Conservation (phyloP, 345 rosid species). For the Psidium friedrichsthalianum region DNA sequence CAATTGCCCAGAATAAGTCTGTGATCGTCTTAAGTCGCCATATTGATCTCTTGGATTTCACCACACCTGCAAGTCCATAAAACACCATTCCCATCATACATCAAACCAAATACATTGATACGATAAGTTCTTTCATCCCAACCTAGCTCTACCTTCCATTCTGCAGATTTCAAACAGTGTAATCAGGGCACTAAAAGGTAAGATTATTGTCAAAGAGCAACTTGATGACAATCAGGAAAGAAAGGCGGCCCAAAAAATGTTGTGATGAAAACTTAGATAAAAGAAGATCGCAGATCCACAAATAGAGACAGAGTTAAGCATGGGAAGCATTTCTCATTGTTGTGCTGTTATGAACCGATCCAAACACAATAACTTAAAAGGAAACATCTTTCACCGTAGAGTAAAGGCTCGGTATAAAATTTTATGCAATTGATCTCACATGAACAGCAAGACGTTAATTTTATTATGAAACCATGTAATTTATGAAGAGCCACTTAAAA, state of each 20-base stretch:
- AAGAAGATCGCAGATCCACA: neutral
- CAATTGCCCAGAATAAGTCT: constrained; percentile 62
- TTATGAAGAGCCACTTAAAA: neutral
- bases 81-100: neutral
- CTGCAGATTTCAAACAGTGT: neutral
- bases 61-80: constrained; percentile 4
- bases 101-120: neutral
- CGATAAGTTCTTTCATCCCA: neutral
- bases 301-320: neutral
- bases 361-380: neutral
- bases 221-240: neutral
- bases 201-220: neutral
- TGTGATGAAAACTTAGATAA: neutral
- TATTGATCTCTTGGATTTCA: constrained; percentile 36
- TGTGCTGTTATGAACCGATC: neutral
- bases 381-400: neutral
- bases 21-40: constrained; percentile 61
- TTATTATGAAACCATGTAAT: neutral
- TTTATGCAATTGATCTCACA: neutral
- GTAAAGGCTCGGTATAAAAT: neutral
- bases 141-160: neutral
- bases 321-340: neutral
- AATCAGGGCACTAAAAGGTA: neutral
- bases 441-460: neutral
- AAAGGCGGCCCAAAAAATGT: neutral